Conservation (phyloP, 805 yeast genomes). For the Gaillardinia entomophila region DNA sequence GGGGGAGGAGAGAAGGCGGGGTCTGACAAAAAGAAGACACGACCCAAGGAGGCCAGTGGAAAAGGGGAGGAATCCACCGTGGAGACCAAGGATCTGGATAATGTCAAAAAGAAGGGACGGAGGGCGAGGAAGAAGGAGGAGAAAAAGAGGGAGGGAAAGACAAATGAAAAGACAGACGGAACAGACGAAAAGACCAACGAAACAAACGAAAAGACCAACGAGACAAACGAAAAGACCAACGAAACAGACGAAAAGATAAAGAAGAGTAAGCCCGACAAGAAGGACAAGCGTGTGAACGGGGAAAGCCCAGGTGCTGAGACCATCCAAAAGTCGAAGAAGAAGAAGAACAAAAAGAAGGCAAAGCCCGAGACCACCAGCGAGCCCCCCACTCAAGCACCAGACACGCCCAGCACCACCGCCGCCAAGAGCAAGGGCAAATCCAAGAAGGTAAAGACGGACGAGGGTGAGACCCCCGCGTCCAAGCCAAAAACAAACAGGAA, state of each 20-base stretch:
- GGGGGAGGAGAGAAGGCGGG: neutral
- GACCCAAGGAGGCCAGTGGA: slow-evolving; percentile 1
- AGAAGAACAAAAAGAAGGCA: neutral
- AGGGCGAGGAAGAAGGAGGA: slow-evolving; percentile 1
- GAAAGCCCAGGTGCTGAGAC: neutral
- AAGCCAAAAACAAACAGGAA: slow-evolving; percentile 60
- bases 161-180: slow-evolving; percentile 3
- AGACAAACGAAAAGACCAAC: neutral
- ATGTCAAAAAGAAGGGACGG: slow-evolving; percentile 1
- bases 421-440: neutral
- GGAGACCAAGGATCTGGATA: neutral
- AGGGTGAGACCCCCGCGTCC: slow-evolving; percentile 53
- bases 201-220: slow-evolving; percentile 3
- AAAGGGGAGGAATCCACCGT: neutral
- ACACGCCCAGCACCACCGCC: too few species aligned
- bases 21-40: slow-evolving; percentile 1
- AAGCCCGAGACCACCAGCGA: neutral
- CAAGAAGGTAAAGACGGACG: neutral
- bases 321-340: neutral
- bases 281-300: neutral
- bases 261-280: neutral
- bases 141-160: slow-evolving; percentile 2
- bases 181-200: slow-evolving; percentile 2
- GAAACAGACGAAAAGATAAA: neutral
- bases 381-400: slow-evolving; percentile 3